Conservation (phyloP, 331 rosid species). For the Dryas integrifolia region DNA sequence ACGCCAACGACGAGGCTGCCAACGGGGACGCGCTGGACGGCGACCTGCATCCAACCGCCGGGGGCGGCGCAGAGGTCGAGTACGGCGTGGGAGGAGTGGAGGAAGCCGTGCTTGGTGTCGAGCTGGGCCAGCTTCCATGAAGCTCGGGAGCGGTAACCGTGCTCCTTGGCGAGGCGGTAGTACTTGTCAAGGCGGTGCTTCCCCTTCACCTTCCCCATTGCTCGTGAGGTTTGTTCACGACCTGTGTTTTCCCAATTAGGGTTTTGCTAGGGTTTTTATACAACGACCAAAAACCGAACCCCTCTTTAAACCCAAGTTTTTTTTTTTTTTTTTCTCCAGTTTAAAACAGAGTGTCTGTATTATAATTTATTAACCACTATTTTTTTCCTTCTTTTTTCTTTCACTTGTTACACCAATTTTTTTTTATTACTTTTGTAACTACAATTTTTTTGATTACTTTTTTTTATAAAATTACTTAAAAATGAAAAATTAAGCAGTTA, state of each 20-base stretch:
- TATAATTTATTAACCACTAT: too few species aligned
- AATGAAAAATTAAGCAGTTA: too few species aligned
- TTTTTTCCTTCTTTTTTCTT: too few species aligned
- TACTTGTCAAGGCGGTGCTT: constrained; percentile 91
- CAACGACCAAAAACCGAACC: too few species aligned
- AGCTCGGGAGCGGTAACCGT: constrained; percentile 89
- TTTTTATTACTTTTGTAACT: too few species aligned
- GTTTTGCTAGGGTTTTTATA: constrained; percentile 9
- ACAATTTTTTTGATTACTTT: too few species aligned
- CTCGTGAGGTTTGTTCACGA: neutral
- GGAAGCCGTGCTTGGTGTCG: constrained; percentile 60
- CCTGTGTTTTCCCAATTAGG: neutral
- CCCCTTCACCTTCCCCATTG: constrained; percentile 86
- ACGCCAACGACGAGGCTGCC: constrained; percentile 72
- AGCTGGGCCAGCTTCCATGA: constrained; percentile 91
- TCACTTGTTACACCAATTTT: too few species aligned
- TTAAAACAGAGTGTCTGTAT: too few species aligned
- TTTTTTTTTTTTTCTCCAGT: too few species aligned
- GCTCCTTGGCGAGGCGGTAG: constrained; percentile 84
- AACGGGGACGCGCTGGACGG: constrained; percentile 79
- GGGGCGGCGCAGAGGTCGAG: constrained; percentile 99
- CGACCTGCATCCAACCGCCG: constrained; percentile 98
- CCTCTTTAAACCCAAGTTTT: too few species aligned
- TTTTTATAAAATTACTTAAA: too few species aligned
- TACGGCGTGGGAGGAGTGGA: constrained; percentile 69